A percentile compares a stretch with the other conserved stretches of the same genome.
phyloP scores from a whole-genome alignment of 1,284 basidiomycete genomes.

The Cryptococcus floricola region DNA sequence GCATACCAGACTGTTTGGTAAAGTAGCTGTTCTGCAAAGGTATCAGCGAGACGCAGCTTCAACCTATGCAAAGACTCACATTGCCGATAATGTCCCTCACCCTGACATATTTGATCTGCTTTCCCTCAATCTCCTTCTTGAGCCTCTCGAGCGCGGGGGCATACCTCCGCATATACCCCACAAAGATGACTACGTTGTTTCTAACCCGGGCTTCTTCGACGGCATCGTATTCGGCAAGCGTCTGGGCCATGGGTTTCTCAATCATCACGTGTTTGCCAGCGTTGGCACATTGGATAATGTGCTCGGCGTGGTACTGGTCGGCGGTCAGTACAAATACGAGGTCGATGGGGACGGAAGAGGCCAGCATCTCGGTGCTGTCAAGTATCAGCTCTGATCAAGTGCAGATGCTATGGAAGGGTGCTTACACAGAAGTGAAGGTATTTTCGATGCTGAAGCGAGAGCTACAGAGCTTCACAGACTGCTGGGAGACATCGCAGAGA shows the following conservation, averaged over 20 bases:
- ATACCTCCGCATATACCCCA: slow-evolving; percentile 51
- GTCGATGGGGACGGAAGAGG: slow-evolving; percentile 19
- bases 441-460: slow-evolving; percentile 15
- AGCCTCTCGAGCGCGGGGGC: slow-evolving; percentile 44
- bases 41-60: neutral
- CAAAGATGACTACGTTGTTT: slow-evolving; percentile 37
- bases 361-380: slow-evolving; percentile 16
- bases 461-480: slow-evolving; percentile 20
- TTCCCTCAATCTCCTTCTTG: slow-evolving; percentile 40
- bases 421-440: slow-evolving; percentile 20
- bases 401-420: neutral
- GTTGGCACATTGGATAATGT: slow-evolving; percentile 26
- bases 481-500: slow-evolving; percentile 21
- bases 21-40: slow-evolving; percentile 45
- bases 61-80: slow-evolving; percentile 18
- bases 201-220: slow-evolving; percentile 33
- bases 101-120: slow-evolving; percentile 38
- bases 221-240: slow-evolving; percentile 30
- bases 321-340: slow-evolving; percentile 23
- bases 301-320: slow-evolving; percentile 18
- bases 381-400: neutral
- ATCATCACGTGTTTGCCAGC: slow-evolving; percentile 41
- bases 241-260: slow-evolving; percentile 47
- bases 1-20: slow-evolving; percentile 42
- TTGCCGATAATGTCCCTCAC: slow-evolving; percentile 51